A percentile compares a stretch with the other conserved stretches of the same genome.
These are phyloP conservation scores for Aquilaria sinensis DNA, from an alignment of 345 rosid genomes.

Conservation along the genomic window DNA sequence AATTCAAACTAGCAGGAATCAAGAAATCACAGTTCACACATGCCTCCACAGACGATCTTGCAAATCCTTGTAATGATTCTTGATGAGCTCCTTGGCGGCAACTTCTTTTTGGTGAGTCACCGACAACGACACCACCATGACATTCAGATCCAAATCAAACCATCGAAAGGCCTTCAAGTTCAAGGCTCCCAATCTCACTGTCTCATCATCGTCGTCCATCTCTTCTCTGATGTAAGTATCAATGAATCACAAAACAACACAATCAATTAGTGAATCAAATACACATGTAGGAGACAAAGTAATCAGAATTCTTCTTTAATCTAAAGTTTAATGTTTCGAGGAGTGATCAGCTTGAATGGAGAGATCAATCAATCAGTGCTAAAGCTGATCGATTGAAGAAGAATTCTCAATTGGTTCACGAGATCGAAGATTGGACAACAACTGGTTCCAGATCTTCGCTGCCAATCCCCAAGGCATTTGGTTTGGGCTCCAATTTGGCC, in stretches of 20 bases:
- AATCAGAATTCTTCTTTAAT: not conserved
- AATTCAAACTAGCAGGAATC: no score
- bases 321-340: slow-evolving; percentile 12
- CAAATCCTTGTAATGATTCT: slow-evolving; percentile 91
- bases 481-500: no score
- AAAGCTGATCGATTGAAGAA: no score
- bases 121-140: slow-evolving; percentile 72
- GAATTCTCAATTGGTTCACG: no score
- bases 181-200: slow-evolving; percentile 61
- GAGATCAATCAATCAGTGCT: no score
- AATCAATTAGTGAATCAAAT: not conserved
- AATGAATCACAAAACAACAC: slow-evolving; percentile 4
- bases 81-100: slow-evolving; percentile 93
- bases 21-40: not conserved
- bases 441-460: no score
- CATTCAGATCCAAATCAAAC: slow-evolving; percentile 53
- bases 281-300: slow-evolving; percentile 1
- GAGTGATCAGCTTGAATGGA: slow-evolving; percentile 21
- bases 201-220: slow-evolving; percentile 89
- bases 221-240: not conserved
- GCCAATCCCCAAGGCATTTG: no score
- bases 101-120: slow-evolving; percentile 94
- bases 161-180: slow-evolving; percentile 56
- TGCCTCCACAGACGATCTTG: slow-evolving; percentile 92
- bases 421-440: no score